Percentiles rank a stretch among this genome's conserved stretches.
Evolutionary conservation across 2,329 filamentous ascomycete genomes (phyloP).

Genomic region (Phoma sp.): DNA sequence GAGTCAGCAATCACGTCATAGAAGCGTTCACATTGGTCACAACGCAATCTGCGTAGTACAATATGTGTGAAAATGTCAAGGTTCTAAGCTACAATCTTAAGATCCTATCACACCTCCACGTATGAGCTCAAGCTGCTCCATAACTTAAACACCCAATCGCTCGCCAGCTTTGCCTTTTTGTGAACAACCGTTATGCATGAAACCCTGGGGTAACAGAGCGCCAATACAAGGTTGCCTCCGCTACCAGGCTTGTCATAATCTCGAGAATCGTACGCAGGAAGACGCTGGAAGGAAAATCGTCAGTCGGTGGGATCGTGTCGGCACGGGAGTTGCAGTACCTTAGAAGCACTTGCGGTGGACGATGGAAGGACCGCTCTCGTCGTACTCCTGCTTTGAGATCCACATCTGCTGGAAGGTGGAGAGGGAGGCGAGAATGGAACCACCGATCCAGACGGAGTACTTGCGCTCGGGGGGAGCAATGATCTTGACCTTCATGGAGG

Average conservation of each 20-base stretch:
- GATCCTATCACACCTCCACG: slow-evolving; percentile 43
- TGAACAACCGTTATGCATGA: slow-evolving; percentile 47
- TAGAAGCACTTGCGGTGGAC: slow-evolving; percentile 99
- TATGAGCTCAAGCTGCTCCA: slow-evolving; percentile 46
- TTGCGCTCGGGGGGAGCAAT: slow-evolving; percentile 99
- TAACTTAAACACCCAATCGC: slow-evolving; percentile 48
- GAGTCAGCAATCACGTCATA: slow-evolving; percentile 8
- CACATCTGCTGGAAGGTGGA: slow-evolving; percentile 99
- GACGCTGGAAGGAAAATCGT: slow-evolving; percentile 38
- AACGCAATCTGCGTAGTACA: slow-evolving; percentile 5
- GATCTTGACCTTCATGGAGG: slow-evolving; percentile 99
- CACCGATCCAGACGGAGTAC: slow-evolving; percentile 99
- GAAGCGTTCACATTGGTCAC: slow-evolving; percentile 7
- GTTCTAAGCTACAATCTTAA: slow-evolving; percentile 52
- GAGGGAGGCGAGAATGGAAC: slow-evolving; percentile 98
- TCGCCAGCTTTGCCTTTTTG: slow-evolving; percentile 50
- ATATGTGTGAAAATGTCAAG: slow-evolving; percentile 45
- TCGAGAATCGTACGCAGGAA: slow-evolving; percentile 46
- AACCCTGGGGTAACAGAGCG: slow-evolving; percentile 45
- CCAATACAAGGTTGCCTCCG: slow-evolving; percentile 47
- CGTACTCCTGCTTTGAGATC: slow-evolving; percentile 99
- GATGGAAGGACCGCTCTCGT: slow-evolving; percentile 99
- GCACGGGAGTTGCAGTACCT: slow-evolving; percentile 61
- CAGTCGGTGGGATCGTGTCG: slow-evolving; percentile 24
- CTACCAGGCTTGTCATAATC: slow-evolving; percentile 48